Evolutionary conservation across 139 green algal species (phyloP).

Genomic region (Chlorella sp.): DNA sequence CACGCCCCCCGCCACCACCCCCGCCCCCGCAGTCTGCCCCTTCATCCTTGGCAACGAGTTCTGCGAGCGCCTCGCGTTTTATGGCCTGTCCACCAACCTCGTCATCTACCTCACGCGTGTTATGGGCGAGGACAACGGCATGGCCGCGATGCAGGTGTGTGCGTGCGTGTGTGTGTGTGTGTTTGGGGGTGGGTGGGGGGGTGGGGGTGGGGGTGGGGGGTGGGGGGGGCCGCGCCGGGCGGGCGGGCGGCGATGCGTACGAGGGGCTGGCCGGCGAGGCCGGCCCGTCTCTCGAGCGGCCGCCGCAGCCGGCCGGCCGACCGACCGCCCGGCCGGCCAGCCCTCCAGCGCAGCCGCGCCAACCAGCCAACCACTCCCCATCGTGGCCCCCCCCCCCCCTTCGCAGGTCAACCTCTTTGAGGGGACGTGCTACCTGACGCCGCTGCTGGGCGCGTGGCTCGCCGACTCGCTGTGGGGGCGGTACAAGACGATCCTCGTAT

Average conservation of each 20-base stretch:
- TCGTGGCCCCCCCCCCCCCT: background rate
- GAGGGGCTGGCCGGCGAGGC: too few species aligned
- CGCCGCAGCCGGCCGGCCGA: too few species aligned
- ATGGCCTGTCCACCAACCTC: constrained; percentile 90
- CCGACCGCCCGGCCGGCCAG: too few species aligned
- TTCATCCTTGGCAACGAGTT: constrained; percentile 94
- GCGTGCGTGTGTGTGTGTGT: too few species aligned
- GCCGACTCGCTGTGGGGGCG: constrained; percentile 88
- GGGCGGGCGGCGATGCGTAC: too few species aligned
- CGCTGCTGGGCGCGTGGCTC: constrained; percentile 90
- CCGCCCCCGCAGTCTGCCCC: constrained; percentile 67
- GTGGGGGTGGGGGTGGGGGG: too few species aligned
- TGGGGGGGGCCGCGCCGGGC: too few species aligned
- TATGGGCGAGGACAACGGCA: constrained; percentile 76
- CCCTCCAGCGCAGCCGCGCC: too few species aligned
- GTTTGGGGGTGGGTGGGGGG: too few species aligned
- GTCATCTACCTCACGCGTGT: constrained; percentile 88
- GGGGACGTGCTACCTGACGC: constrained; percentile 93
- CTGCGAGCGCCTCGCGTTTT: constrained; percentile 90
- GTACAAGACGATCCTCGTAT: constrained; percentile 96
- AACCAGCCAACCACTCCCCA: too few species aligned
- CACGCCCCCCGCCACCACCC: background rate
- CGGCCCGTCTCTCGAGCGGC: too few species aligned
- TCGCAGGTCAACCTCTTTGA: constrained; percentile 88
- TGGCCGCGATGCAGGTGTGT: constrained; percentile 67